Conservation (phyloP, 2,329 filamentous ascomycete genomes). For the Fusarium armeniacum region DNA sequence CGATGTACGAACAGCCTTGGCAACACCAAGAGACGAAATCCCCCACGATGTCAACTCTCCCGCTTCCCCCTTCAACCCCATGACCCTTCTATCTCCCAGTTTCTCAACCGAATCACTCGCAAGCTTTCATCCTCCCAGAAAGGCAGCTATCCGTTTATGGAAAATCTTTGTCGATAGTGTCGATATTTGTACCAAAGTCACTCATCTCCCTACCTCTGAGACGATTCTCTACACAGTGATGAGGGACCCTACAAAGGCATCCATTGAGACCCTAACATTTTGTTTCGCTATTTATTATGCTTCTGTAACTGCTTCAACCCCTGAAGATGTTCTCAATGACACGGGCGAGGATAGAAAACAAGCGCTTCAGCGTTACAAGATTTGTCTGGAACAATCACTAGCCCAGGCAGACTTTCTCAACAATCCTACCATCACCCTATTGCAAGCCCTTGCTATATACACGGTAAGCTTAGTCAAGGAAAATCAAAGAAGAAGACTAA, state of each 20-base stretch:
- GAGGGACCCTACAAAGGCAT: conserved; percentile 48
- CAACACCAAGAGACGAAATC: conserved; percentile 36
- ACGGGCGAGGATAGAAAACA: conserved; percentile 45
- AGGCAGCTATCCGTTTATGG: conserved; percentile 52
- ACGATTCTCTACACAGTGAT: conserved; percentile 52
- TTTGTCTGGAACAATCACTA: conserved; percentile 56
- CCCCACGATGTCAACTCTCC: conserved; percentile 9
- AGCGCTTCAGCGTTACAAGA: conserved; percentile 51
- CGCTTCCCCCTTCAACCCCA: conserved; percentile 51
- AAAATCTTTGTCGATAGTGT: conserved; percentile 49
- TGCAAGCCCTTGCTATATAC: conserved; percentile 58
- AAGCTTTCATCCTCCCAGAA: conserved; percentile 48
- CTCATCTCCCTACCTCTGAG: conserved; percentile 53
- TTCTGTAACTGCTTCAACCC: conserved; percentile 58
- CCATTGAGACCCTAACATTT: conserved; percentile 53
- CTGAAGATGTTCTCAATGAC: conserved; percentile 54
- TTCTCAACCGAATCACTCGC: conserved; percentile 32
- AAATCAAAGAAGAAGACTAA: conserved; percentile 7
- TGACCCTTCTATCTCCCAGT: conserved; percentile 53
- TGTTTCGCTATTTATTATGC: conserved; percentile 66
- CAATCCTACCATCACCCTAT: conserved; percentile 53
- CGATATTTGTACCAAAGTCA: conserved; percentile 50
- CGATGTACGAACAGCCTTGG: conserved; percentile 45
- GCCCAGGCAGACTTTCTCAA: conserved; percentile 58
- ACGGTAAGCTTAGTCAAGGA: conserved; percentile 47